Conservation (phyloP, 306 rosid species). For the Lathyrus oleraceus region DNA sequence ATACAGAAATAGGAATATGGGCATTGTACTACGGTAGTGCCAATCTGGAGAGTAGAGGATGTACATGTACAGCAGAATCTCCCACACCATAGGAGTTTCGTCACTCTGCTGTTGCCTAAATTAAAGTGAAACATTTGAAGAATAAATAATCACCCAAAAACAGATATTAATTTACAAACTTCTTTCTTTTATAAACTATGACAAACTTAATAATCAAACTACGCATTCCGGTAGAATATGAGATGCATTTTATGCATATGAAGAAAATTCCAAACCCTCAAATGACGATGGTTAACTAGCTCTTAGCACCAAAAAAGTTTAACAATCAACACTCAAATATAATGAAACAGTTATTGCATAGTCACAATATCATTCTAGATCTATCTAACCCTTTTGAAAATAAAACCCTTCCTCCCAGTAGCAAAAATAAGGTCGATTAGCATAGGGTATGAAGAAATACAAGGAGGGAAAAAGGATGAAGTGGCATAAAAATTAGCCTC, state of each 20-base stretch:
- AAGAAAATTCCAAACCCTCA: neutral
- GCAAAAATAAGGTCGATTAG: neutral
- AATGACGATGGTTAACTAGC: neutral
- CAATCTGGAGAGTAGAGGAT: conserved; percentile 88
- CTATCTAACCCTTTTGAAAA: conserved; percentile 7
- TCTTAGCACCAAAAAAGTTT: conserved; percentile 5
- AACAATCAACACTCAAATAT: neutral
- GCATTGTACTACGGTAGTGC: conserved; percentile 90
- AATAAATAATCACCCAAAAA: conserved; percentile 40
- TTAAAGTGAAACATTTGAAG: conserved; percentile 32
- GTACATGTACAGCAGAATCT: conserved; percentile 81
- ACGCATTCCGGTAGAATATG: neutral
- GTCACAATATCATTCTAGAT: neutral
- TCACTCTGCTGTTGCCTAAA: conserved; percentile 91
- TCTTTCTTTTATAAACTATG: neutral
- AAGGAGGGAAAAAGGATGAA: neutral
- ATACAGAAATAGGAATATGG: conserved; percentile 75
- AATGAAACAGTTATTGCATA: conserved; percentile 4
- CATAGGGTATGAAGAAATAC: neutral
- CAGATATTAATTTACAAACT: neutral
- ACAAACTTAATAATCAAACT: neutral
- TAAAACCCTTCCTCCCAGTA: neutral
- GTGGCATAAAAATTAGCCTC: neutral
- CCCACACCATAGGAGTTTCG: conserved; percentile 95
- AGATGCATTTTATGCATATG: neutral